phyloP scores from a whole-genome alignment of 2,329 filamentous ascomycete species.

The Penicillium sp. region DNA sequence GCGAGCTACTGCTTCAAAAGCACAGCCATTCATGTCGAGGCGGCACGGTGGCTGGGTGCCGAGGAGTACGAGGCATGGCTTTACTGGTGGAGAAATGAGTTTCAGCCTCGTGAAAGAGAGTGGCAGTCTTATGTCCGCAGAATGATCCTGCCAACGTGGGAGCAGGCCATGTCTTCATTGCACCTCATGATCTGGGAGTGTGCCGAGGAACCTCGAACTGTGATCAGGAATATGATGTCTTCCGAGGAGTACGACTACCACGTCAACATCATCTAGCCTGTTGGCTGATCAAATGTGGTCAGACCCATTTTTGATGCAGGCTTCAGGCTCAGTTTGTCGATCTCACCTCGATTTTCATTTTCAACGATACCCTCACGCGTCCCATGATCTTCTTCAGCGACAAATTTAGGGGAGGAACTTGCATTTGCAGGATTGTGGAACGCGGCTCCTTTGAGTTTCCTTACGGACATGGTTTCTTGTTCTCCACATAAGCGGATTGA shows the following conservation, averaged over 20 bases:
- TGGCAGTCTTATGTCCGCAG: constrained; percentile 22
- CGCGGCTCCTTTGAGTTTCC: too few relatives aligned
- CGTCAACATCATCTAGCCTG: too few relatives aligned
- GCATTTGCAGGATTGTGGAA: too few relatives aligned
- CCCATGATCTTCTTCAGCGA: too few relatives aligned
- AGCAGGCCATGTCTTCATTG: constrained; percentile 23
- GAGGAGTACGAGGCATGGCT: constrained; percentile 16
- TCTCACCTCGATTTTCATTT: too few relatives aligned
- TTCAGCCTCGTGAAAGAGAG: constrained; percentile 22
- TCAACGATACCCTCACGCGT: too few relatives aligned
- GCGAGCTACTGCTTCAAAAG: not conserved
- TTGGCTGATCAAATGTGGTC: not conserved
- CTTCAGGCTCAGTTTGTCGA: too few relatives aligned
- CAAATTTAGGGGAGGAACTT: too few relatives aligned
- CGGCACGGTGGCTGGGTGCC: constrained; percentile 11
- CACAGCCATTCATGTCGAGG: constrained; percentile 2
- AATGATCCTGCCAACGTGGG: constrained; percentile 23
- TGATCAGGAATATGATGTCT: not conserved
- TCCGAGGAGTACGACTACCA: not conserved
- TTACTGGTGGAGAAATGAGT: constrained; percentile 18
- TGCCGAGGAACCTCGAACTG: constrained; percentile 20
- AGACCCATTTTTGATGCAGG: too few relatives aligned
- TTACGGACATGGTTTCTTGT: too few relatives aligned
- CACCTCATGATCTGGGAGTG: constrained; percentile 19
- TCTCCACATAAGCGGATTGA: too few relatives aligned